These are phyloP conservation scores for Colletotrichum cordylinicola DNA, from an alignment of 2,329 filamentous ascomycete species.

Conservation along the genomic window DNA sequence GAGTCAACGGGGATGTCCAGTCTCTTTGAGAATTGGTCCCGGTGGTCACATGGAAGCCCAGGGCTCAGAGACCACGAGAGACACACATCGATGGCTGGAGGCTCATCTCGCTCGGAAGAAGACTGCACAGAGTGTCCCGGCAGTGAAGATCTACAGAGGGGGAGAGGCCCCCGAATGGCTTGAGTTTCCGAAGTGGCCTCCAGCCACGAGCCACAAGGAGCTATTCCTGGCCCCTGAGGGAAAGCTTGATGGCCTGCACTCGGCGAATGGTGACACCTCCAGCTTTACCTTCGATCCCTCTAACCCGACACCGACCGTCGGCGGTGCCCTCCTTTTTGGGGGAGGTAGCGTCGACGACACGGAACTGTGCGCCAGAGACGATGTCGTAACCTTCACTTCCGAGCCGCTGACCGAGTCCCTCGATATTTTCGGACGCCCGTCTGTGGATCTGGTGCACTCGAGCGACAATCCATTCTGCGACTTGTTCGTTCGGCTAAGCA, in stretches of 20 bases:
- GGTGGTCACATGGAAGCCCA: conserved; percentile 19
- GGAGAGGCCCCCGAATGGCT: conserved; percentile 23
- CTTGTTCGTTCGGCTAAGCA: conserved; percentile 28
- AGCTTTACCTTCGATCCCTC: conserved; percentile 28
- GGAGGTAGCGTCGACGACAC: conserved; percentile 25
- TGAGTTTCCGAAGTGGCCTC: conserved; percentile 17
- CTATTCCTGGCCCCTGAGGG: not conserved
- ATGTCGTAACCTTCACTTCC: conserved; percentile 28
- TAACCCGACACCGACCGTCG: conserved; percentile 28
- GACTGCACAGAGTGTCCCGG: not conserved
- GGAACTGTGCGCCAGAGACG: conserved; percentile 20
- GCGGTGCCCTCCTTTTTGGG: conserved; percentile 12
- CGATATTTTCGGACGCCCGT: conserved; percentile 26
- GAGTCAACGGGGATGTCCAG: conserved; percentile 11
- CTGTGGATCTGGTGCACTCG: conserved; percentile 26
- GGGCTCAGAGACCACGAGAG: not conserved
- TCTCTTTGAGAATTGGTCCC: conserved; percentile 23
- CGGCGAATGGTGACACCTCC: not conserved
- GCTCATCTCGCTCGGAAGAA: not conserved
- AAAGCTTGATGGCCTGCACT: not conserved
- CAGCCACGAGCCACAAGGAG: not conserved
- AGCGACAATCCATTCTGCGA: conserved; percentile 28
- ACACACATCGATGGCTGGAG: conserved; percentile 18
- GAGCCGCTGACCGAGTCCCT: conserved; percentile 22
- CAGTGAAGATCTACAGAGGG: conserved; percentile 14